phyloP scores from a whole-genome alignment of 805 yeast genomes.

The Metschnikowia cubensis region DNA sequence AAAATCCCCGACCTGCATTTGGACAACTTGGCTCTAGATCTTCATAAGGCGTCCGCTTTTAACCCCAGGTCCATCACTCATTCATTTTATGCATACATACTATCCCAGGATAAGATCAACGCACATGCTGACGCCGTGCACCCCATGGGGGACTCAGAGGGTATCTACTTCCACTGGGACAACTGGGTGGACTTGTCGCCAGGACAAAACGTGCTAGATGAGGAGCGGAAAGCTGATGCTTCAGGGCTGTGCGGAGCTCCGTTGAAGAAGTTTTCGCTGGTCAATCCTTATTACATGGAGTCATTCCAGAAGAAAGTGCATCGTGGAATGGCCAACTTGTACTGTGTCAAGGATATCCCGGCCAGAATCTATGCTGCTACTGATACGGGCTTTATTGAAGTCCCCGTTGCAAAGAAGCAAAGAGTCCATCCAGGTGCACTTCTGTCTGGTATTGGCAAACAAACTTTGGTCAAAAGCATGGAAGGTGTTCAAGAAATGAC shows the following conservation, averaged over 20 bases:
- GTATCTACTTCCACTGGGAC: conserved; percentile 39
- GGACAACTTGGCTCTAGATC: conserved; percentile 22
- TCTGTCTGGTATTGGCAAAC: conserved; percentile 1
- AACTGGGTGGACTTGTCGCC: conserved; percentile 34
- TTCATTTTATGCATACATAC: conserved; percentile 10
- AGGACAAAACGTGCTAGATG: conserved; percentile 20
- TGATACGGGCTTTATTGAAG: conserved; percentile 22
- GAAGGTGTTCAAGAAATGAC: not conserved
- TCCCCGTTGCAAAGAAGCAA: conserved; percentile 27
- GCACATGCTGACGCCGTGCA: conserved; percentile 1
- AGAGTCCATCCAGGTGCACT: conserved; percentile 17
- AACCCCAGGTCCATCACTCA: conserved; percentile 23
- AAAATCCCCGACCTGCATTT: conserved; percentile 21
- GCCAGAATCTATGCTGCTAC: conserved; percentile 22
- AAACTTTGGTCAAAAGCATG: conserved; percentile 9
- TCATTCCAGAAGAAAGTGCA: conserved; percentile 28
- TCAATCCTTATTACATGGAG: conserved; percentile 34
- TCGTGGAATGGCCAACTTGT: conserved; percentile 33
- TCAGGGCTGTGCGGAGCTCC: conserved; percentile 25
- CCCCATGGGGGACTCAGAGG: conserved; percentile 12
- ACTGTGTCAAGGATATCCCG: conserved; percentile 30
- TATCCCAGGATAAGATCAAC: conserved; percentile 1
- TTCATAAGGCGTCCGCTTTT: conserved; percentile 22
- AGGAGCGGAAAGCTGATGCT: conserved; percentile 15
- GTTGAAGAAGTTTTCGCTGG: conserved; percentile 21